phyloP scores from a whole-genome alignment of 176 grass and related monocot genomes.

The Hyparrhenia diplandra region DNA sequence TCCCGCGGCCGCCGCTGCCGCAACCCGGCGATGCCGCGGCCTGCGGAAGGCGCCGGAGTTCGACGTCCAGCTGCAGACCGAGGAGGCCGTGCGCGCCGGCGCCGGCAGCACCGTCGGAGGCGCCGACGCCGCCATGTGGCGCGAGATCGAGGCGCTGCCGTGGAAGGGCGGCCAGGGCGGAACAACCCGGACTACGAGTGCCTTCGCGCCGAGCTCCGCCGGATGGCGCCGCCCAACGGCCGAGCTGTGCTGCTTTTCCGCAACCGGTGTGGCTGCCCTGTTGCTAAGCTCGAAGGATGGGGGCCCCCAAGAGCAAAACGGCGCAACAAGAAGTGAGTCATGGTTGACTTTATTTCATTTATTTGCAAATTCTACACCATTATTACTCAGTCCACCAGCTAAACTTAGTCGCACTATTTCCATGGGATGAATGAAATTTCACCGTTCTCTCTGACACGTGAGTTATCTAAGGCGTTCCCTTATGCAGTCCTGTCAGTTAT shows the following conservation, averaged over 20 bases:
- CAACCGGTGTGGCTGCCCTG: constrained; percentile 67
- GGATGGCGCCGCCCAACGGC: constrained; percentile 72
- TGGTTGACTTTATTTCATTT: constrained; percentile 16
- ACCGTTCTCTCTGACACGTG: neutral
- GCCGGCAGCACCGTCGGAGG: constrained; percentile 34
- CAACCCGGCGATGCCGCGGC: constrained; percentile 66
- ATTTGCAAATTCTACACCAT: constrained; percentile 6
- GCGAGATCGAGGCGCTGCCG: constrained; percentile 85
- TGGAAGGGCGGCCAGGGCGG: constrained; percentile 82
- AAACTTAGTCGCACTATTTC: constrained; percentile 8
- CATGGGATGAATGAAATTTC: neutral
- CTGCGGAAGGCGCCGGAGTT: constrained; percentile 85
- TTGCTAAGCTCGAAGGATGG: constrained; percentile 88
- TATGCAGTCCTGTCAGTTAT: neutral
- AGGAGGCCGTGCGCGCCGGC: constrained; percentile 54
- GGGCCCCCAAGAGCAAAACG: constrained; percentile 64
- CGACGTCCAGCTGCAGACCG: constrained; percentile 94
- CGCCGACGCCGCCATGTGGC: constrained; percentile 65
- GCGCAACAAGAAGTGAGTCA: constrained; percentile 84
- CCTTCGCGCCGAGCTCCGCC: constrained; percentile 70
- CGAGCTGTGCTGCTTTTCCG: constrained; percentile 84
- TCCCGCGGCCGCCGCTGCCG: constrained; percentile 65
- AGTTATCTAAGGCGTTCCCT: neutral
- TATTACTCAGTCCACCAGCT: neutral
- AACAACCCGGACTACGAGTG: constrained; percentile 93